These are phyloP conservation scores for Filobasidium floriforme DNA, from an alignment of 768 basidiomycete species.

Conservation along the genomic window DNA sequence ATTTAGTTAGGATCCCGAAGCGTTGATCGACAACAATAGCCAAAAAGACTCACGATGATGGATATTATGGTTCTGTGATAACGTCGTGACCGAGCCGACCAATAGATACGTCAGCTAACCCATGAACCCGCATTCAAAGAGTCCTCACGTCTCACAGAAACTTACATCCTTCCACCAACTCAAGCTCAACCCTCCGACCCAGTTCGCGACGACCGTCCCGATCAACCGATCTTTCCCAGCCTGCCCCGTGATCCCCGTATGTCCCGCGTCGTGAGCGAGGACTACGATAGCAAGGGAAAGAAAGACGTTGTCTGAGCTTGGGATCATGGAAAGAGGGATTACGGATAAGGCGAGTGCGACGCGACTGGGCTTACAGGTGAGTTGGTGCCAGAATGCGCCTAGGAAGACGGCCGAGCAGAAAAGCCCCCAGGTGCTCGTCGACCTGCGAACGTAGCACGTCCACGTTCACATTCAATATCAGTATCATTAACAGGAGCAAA, in stretches of 20 bases:
- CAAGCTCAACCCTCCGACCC: constrained; percentile 83
- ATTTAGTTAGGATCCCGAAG: too few relatives aligned
- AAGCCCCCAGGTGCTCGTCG: constrained; percentile 31
- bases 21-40: constrained; percentile 11
- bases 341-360: background rate
- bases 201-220: constrained; percentile 63
- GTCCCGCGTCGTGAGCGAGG: constrained; percentile 86
- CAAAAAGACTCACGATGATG: constrained; percentile 69
- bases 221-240: constrained; percentile 73
- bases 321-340: background rate
- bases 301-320: background rate
- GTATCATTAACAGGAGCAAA: too few relatives aligned
- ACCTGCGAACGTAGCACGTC: constrained; percentile 17
- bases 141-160: constrained; percentile 31
- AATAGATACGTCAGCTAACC: too few relatives aligned
- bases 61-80: constrained; percentile 64
- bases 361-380: constrained; percentile 53
- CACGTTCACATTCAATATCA: background rate
- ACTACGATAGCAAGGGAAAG: constrained; percentile 42
- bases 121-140: background rate
- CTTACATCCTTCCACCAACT: constrained; percentile 97
- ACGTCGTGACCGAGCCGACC: constrained; percentile 14
- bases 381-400: constrained; percentile 89
- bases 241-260: constrained; percentile 83
- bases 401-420: constrained; percentile 64